Conservation (phyloP, 768 basidiomycete species). For the Gautieria morchelliformis region DNA sequence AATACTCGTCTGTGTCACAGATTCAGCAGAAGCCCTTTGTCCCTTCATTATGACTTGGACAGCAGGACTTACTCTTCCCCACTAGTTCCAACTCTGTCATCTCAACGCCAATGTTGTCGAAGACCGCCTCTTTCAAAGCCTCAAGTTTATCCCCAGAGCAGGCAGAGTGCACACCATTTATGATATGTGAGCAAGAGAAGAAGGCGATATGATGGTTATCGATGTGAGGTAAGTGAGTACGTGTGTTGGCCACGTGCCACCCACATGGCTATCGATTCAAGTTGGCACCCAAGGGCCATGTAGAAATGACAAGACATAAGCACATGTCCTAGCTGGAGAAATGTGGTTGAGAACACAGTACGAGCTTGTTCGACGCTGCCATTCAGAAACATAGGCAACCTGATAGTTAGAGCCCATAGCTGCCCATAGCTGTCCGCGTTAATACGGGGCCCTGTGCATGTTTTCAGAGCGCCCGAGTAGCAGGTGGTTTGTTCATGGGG, state of each 20-base stretch:
- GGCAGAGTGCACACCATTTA: constrained; percentile 5
- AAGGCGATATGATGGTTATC: neutral
- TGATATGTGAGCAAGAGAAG: neutral
- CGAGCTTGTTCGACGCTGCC: no score
- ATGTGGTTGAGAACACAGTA: no score
- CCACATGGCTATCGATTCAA: neutral
- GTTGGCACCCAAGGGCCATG: neutral
- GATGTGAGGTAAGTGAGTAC: neutral
- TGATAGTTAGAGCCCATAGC: no score
- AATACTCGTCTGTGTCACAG: neutral
- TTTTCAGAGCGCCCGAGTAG: no score
- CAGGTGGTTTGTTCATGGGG: no score
- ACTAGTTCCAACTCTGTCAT: constrained; percentile 16
- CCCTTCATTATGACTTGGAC: neutral
- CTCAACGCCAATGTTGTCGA: constrained; percentile 6
- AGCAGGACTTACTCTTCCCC: constrained; percentile 14
- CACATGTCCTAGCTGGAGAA: no score
- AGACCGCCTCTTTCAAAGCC: constrained; percentile 13
- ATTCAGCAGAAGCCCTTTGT: constrained; percentile 4
- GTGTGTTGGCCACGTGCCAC: constrained; percentile 6
- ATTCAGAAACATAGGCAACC: no score
- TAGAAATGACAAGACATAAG: no score
- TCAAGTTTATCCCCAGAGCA: constrained; percentile 13
- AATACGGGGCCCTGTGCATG: no score
- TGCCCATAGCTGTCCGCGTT: no score